Evolutionary conservation across 495 filamentous ascomycete species (phyloP).

Genomic region (Polyplosphaeria fusca): DNA sequence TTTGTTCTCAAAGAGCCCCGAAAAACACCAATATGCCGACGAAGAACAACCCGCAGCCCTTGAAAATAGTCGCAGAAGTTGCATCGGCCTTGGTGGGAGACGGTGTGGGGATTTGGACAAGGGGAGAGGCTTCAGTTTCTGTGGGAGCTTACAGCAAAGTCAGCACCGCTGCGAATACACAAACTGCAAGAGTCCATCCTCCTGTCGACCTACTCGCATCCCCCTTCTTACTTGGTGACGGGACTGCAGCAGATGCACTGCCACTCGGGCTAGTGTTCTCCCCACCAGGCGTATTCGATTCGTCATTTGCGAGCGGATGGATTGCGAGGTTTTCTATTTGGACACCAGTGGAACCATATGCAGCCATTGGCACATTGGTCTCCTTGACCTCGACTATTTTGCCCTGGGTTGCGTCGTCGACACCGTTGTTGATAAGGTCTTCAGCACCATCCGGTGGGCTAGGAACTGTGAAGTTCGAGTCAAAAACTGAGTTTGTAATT

Average conservation of each 20-base stretch:
- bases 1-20: too few species aligned
- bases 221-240: conserved; percentile 6
- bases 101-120: too few species aligned
- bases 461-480: conserved; percentile 73
- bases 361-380: conserved; percentile 50
- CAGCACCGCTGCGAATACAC: too few species aligned
- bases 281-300: conserved; percentile 55
- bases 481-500: conserved; percentile 61
- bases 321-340: conserved; percentile 55
- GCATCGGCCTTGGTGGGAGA: too few species aligned
- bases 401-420: conserved; percentile 52
- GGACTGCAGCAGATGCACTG: neutral
- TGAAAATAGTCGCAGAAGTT: too few species aligned
- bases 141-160: too few species aligned
- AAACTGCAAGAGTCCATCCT: too few species aligned
- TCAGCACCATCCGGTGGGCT: conserved; percentile 49
- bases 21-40: too few species aligned
- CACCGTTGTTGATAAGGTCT: conserved; percentile 58
- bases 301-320: conserved; percentile 48
- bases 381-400: conserved; percentile 57
- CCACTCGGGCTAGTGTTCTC: conserved; percentile 37
- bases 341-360: conserved; percentile 55
- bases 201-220: conserved; percentile 16
- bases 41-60: too few species aligned
- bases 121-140: too few species aligned